Evolutionary conservation across 768 basidiomycete genomes (phyloP).

Genomic region (Lentinula guzmanii): DNA sequence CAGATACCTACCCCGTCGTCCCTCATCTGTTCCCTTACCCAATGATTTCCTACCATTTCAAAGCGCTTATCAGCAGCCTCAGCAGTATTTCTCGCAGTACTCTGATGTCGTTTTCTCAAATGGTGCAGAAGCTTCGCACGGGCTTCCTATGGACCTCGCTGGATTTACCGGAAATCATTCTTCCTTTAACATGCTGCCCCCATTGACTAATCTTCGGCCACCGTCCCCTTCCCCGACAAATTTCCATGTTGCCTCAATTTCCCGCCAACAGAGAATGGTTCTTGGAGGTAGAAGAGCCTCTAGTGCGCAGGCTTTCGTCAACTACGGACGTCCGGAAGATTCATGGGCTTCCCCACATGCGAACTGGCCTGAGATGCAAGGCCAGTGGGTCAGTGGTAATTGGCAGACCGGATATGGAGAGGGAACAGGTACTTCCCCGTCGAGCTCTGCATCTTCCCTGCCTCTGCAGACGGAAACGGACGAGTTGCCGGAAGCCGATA

Average conservation of each 20-base stretch:
- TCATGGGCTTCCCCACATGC: not conserved
- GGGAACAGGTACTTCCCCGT: not conserved
- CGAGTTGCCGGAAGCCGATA: conserved; percentile 46
- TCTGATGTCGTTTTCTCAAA: conserved; percentile 37
- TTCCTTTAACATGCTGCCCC: conserved; percentile 9
- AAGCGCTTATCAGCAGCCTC: not conserved
- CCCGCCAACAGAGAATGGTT: conserved; percentile 32
- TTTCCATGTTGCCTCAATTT: conserved; percentile 25
- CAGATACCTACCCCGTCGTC: conserved; percentile 39
- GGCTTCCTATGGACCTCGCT: conserved; percentile 40
- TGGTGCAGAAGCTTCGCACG: conserved; percentile 27
- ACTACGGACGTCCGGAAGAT: conserved; percentile 13
- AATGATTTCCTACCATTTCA: conserved; percentile 21
- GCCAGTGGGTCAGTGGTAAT: not conserved
- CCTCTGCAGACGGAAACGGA: conserved; percentile 25
- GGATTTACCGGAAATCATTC: conserved; percentile 10
- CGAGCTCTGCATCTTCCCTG: not conserved
- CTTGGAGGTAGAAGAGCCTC: conserved; percentile 46
- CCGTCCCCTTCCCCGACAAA: conserved; percentile 8
- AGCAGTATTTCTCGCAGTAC: conserved; percentile 2
- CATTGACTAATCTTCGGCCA: conserved; percentile 4
- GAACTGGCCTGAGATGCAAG: not conserved
- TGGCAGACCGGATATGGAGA: conserved; percentile 1
- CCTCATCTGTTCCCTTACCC: conserved; percentile 60
- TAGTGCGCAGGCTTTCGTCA: conserved; percentile 34